Percentiles rank a stretch among this genome's conserved stretches.
Evolutionary conservation across 2,329 filamentous ascomycete species (phyloP).

Genomic region (Ophiostoma quercus): DNA sequence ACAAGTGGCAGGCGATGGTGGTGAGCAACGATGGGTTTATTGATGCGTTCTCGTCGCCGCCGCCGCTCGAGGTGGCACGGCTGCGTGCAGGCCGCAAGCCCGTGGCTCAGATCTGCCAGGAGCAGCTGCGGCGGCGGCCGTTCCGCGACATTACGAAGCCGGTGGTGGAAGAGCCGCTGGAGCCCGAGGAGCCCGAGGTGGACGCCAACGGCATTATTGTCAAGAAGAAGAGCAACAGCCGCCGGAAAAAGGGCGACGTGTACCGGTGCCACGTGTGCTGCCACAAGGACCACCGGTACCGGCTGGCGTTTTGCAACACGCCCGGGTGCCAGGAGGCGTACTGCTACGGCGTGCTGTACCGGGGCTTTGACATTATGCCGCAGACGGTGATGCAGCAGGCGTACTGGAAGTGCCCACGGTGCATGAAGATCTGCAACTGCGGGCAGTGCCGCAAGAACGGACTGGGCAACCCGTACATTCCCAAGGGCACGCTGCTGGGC

Average conservation of each 20-base stretch:
- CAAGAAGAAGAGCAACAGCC: conserved; percentile 58
- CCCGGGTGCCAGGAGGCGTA: conserved; percentile 67
- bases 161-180: conserved; percentile 44
- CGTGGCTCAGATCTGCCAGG: conserved; percentile 87
- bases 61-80: conserved; percentile 65
- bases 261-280: conserved; percentile 76
- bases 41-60: conserved; percentile 60
- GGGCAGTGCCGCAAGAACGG: conserved; percentile 63
- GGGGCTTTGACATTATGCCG: conserved; percentile 87
- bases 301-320: conserved; percentile 71
- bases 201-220: conserved; percentile 58
- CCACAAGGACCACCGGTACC: conserved; percentile 75
- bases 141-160: conserved; percentile 75
- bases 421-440: conserved; percentile 80
- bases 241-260: conserved; percentile 51
- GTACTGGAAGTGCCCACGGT: conserved; percentile 85
- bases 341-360: conserved; percentile 88
- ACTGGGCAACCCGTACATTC: conserved; percentile 73
- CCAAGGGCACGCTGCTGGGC: conserved; percentile 80
- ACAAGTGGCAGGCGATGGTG: conserved; percentile 74
- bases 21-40: conserved; percentile 66
- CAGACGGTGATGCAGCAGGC: conserved; percentile 73
- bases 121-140: conserved; percentile 72
- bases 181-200: conserved; percentile 49
- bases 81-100: conserved; percentile 67